Percentiles rank a stretch among this genome's conserved stretches.
phyloP scores from a whole-genome alignment of 139 green algal species.

The Picochlorum sp. region DNA sequence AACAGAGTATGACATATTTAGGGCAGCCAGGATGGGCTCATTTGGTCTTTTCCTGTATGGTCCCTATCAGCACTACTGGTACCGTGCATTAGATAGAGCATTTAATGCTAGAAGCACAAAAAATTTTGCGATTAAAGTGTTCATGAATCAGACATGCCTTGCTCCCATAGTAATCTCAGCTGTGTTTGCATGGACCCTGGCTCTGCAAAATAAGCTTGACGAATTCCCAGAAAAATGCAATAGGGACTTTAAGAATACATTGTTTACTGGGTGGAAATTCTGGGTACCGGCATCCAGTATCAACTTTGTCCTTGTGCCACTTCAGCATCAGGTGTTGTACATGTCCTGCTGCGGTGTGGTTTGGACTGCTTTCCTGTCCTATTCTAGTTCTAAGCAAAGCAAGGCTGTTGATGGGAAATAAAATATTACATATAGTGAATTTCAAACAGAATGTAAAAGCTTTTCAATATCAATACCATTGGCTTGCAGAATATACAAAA shows the following conservation, averaged over 20 bases:
- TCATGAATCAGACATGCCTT: slow-evolving; percentile 61
- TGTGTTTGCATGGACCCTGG: slow-evolving; percentile 69
- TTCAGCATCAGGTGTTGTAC: slow-evolving; percentile 66
- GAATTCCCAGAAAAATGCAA: slow-evolving; percentile 49
- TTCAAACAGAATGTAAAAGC: slow-evolving; percentile 26
- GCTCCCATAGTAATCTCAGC: slow-evolving; percentile 51
- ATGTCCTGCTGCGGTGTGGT: slow-evolving; percentile 75
- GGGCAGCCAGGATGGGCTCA: slow-evolving; percentile 59
- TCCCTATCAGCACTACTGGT: slow-evolving; percentile 65
- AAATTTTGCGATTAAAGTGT: slow-evolving; percentile 57
- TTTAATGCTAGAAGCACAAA: slow-evolving; percentile 40
- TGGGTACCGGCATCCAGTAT: slow-evolving; percentile 72
- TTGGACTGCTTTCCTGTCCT: slow-evolving; percentile 77
- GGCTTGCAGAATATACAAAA: slow-evolving; percentile 54
- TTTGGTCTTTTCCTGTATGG: slow-evolving; percentile 73
- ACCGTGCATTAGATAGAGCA: slow-evolving; percentile 29
- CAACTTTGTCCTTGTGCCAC: slow-evolving; percentile 71
- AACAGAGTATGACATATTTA: slow-evolving; percentile 31
- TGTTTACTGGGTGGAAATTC: slow-evolving; percentile 84
- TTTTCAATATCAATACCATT: slow-evolving; percentile 59
- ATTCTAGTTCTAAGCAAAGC: slow-evolving; percentile 22
- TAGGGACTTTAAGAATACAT: slow-evolving; percentile 56
- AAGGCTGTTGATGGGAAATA: neutral
- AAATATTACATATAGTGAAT: neutral
- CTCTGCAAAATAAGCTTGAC: slow-evolving; percentile 29